Evolutionary conservation across 345 rosid species (phyloP).

Genomic region (Brassica carinata): DNA sequence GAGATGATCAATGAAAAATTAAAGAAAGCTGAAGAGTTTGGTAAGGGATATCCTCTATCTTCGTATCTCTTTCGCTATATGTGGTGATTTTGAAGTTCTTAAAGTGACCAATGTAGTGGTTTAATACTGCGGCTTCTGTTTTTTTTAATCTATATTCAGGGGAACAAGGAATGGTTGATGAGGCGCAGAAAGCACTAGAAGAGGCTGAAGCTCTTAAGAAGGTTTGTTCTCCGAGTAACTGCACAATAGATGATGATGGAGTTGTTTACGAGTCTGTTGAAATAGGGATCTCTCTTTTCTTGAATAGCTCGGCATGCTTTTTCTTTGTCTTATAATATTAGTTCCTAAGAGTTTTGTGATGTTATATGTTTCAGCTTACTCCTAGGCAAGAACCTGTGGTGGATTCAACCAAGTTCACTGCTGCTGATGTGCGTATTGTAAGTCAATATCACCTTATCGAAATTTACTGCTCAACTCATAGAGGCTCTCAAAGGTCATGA

Average conservation of each 20-base stretch:
- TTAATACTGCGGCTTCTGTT: background rate
- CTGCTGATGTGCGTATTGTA: constrained; percentile 96
- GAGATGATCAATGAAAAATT: constrained; percentile 98
- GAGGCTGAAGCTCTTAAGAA: constrained; percentile 99
- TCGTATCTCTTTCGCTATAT: constrained; percentile 3
- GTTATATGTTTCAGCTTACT: constrained; percentile 59
- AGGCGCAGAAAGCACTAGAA: constrained; percentile 96
- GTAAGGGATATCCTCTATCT: constrained; percentile 47
- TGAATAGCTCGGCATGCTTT: background rate
- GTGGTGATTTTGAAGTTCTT: background rate
- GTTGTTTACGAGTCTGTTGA: constrained; percentile 6
- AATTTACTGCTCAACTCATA: background rate
- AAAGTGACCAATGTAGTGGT: background rate
- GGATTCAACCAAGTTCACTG: constrained; percentile 88
- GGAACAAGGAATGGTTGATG: constrained; percentile 99
- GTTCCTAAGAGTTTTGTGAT: constrained; percentile 12
- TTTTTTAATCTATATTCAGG: constrained; percentile 43
- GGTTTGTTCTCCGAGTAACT: constrained; percentile 45
- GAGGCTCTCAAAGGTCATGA: background rate
- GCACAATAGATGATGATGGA: background rate
- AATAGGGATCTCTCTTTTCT: background rate
- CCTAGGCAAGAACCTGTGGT: constrained; percentile 72
- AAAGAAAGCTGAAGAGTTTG: constrained; percentile 98
- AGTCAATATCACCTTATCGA: constrained; percentile 36
- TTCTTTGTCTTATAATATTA: background rate